Evolutionary conservation across 306 rosid genomes (phyloP).

Genomic region (Clitoria ternatea): DNA sequence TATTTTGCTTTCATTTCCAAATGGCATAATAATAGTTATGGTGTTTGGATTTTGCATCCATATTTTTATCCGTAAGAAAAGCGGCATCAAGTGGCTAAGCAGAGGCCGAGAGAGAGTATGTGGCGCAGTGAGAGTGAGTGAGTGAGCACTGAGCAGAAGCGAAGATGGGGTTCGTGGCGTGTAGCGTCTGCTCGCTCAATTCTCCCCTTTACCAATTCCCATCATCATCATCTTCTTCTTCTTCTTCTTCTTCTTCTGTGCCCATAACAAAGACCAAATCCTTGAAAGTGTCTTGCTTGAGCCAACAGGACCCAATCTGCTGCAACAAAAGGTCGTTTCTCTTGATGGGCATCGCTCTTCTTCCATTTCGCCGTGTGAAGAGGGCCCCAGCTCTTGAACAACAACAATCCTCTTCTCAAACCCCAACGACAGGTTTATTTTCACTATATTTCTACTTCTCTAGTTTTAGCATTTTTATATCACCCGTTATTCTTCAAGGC

Average conservation of each 20-base stretch:
- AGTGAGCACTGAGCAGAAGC: background rate
- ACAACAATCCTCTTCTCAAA: too few relatives aligned
- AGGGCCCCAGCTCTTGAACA: constrained; percentile 53
- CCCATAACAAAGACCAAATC: constrained; percentile 32
- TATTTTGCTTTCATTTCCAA: too few relatives aligned
- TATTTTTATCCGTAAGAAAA: too few relatives aligned
- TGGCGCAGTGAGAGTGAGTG: background rate
- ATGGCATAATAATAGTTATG: too few relatives aligned
- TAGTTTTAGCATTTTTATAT: too few relatives aligned
- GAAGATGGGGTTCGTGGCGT: constrained; percentile 41
- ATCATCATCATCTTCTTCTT: constrained; percentile 27
- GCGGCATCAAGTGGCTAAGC: background rate
- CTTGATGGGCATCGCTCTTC: constrained; percentile 56
- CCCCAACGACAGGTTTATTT: constrained; percentile 36
- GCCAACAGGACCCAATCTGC: constrained; percentile 27
- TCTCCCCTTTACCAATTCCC: constrained; percentile 40
- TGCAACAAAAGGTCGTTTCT: constrained; percentile 57
- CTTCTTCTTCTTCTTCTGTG: constrained; percentile 27
- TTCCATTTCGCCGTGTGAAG: constrained; percentile 58
- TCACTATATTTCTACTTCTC: too few relatives aligned
- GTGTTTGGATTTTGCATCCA: too few relatives aligned
- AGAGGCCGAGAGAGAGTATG: background rate
- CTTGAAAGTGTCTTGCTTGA: constrained; percentile 18
- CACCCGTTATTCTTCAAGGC: too few relatives aligned
- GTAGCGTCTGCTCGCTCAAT: constrained; percentile 44